Conservation (phyloP, 2,329 filamentous ascomycete genomes). For the Zymoseptoria tritici region DNA sequence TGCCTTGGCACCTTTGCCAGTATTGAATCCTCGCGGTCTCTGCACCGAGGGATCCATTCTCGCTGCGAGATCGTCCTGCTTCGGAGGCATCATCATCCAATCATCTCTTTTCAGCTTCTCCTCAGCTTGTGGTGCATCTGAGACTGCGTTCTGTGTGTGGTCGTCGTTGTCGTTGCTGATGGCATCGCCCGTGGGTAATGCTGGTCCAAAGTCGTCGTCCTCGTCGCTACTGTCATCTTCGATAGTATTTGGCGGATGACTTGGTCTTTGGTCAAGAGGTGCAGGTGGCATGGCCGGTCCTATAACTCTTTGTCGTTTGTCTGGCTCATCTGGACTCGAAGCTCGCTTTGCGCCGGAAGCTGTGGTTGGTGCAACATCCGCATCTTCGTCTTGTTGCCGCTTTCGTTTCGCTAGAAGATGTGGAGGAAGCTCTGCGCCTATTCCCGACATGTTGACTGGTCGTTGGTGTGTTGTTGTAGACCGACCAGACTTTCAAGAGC, state of each 20-base stretch:
- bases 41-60: constrained; percentile 77
- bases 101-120: constrained; percentile 61
- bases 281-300: constrained; percentile 51
- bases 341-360: constrained; percentile 32
- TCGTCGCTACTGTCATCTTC: constrained; percentile 28
- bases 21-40: constrained; percentile 74
- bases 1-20: constrained; percentile 52
- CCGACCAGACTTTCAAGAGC: background rate
- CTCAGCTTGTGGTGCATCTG: constrained; percentile 5
- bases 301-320: constrained; percentile 46
- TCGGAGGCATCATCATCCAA: constrained; percentile 47
- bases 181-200: constrained; percentile 30
- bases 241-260: constrained; percentile 27
- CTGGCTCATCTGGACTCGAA: constrained; percentile 33
- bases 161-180: constrained; percentile 21
- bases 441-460: constrained; percentile 51
- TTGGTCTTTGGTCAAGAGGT: constrained; percentile 40
- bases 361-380: constrained; percentile 29
- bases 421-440: constrained; percentile 63
- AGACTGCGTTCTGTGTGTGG: constrained; percentile 14
- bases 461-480: constrained; percentile 1
- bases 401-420: constrained; percentile 51
- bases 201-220: constrained; percentile 40
- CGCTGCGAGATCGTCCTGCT: constrained; percentile 45
- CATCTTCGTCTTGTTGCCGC: constrained; percentile 39